These are phyloP conservation scores for Fusarium humuli DNA, from an alignment of 2,329 filamentous ascomycete genomes.

Conservation along the genomic window DNA sequence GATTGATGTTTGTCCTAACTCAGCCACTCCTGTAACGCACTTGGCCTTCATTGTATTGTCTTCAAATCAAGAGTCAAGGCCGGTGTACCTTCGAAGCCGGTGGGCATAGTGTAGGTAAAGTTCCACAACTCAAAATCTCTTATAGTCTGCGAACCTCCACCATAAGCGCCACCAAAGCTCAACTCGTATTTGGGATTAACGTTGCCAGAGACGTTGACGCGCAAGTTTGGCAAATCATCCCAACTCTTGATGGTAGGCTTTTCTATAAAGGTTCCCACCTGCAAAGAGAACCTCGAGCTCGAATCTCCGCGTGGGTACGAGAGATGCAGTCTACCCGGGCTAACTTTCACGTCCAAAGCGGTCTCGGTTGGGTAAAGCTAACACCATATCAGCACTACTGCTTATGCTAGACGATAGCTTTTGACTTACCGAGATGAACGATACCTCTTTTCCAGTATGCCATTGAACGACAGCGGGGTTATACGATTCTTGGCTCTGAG, in stretches of 20 bases:
- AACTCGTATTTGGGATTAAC: constrained; percentile 55
- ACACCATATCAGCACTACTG: constrained; percentile 48
- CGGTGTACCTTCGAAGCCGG: constrained; percentile 24
- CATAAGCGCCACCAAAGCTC: constrained; percentile 54
- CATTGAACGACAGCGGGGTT: constrained; percentile 72
- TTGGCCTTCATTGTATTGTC: neutral
- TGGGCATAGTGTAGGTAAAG: constrained; percentile 57
- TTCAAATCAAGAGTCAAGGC: constrained; percentile 13
- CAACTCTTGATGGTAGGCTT: constrained; percentile 59
- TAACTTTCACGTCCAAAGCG: constrained; percentile 29
- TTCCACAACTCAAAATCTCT: constrained; percentile 62
- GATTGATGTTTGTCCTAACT: too few relatives aligned
- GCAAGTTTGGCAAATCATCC: constrained; percentile 61
- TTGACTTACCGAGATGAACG: constrained; percentile 44
- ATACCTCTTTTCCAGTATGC: constrained; percentile 56
- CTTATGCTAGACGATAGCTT: constrained; percentile 46
- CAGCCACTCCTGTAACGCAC: neutral
- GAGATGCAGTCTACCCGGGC: constrained; percentile 55
- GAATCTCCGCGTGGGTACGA: constrained; percentile 65
- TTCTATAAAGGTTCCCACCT: constrained; percentile 60
- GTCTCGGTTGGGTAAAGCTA: constrained; percentile 54
- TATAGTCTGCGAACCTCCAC: constrained; percentile 32
- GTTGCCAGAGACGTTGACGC: constrained; percentile 59
- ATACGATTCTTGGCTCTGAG: constrained; percentile 63
- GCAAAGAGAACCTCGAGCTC: constrained; percentile 62